These are phyloP conservation scores for Fusarium aywerte DNA, from an alignment of 2,329 filamentous ascomycete genomes.

Conservation along the genomic window DNA sequence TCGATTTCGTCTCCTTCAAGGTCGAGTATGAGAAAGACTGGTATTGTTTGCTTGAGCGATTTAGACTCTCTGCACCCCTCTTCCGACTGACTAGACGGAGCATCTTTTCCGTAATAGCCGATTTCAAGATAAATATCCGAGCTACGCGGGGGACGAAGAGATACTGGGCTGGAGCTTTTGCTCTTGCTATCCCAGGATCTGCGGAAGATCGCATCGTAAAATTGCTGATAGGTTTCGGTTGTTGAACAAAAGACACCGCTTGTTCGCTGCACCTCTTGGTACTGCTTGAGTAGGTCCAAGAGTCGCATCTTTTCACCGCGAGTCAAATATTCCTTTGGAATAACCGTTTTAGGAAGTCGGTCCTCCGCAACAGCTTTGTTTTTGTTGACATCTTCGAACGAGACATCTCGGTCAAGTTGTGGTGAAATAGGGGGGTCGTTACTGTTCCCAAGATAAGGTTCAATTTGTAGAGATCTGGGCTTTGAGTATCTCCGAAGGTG, in stretches of 20 bases:
- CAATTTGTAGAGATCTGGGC: neutral
- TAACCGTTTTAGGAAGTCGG: neutral
- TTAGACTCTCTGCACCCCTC: neutral
- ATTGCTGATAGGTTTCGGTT: neutral
- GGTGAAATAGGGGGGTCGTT: neutral
- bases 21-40: constrained; percentile 1
- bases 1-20: constrained; percentile 3
- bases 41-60: neutral
- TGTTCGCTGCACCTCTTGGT: neutral
- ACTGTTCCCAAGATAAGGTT: neutral
- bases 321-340: neutral
- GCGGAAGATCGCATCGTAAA: neutral
- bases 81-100: neutral
- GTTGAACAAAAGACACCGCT: neutral
- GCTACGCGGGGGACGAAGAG: neutral
- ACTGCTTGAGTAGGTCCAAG: constrained; percentile 4
- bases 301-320: constrained; percentile 14
- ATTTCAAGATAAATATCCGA: neutral
- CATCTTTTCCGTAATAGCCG: neutral
- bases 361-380: neutral
- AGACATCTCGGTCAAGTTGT: neutral
- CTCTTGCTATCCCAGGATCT: constrained; percentile 1
- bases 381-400: neutral
- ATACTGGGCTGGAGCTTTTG: neutral
- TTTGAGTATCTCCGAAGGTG: neutral